phyloP scores from a whole-genome alignment of 441 rosid species.

The Eruca vesicaria region DNA sequence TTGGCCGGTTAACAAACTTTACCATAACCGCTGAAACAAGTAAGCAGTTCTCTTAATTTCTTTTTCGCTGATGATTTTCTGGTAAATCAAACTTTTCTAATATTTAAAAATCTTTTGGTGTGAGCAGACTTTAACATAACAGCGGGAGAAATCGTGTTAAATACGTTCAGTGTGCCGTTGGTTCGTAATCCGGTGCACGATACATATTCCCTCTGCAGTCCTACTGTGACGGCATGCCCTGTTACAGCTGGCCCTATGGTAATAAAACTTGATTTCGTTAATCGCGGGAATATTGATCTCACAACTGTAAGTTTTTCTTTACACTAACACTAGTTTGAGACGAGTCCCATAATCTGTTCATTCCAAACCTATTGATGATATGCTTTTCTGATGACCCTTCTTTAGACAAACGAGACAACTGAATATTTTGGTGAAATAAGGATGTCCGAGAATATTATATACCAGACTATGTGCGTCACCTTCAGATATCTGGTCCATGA shows the following conservation, averaged over 20 bases:
- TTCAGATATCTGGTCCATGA: not conserved
- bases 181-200: not conserved
- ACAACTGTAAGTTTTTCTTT: not conserved
- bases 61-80: not conserved
- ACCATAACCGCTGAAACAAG: not conserved
- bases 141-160: not conserved
- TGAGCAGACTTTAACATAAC: not conserved
- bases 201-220: not conserved
- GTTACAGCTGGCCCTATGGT: not conserved
- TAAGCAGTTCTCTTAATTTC: not conserved
- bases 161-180: not conserved
- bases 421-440: not conserved
- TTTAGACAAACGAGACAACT: not conserved
- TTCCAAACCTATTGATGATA: not conserved
- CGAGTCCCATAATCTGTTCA: not conserved
- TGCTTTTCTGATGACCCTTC: not conserved
- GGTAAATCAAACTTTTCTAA: not conserved
- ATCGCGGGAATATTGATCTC: too few species aligned
- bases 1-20: not conserved
- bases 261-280: too few species aligned
- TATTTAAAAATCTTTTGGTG: not conserved
- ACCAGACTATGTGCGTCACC: not conserved
- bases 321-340: not conserved
- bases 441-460: not conserved
- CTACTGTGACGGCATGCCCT: not conserved